Conservation (phyloP, 129 eudicot species). For the Cynara cardunculus region DNA sequence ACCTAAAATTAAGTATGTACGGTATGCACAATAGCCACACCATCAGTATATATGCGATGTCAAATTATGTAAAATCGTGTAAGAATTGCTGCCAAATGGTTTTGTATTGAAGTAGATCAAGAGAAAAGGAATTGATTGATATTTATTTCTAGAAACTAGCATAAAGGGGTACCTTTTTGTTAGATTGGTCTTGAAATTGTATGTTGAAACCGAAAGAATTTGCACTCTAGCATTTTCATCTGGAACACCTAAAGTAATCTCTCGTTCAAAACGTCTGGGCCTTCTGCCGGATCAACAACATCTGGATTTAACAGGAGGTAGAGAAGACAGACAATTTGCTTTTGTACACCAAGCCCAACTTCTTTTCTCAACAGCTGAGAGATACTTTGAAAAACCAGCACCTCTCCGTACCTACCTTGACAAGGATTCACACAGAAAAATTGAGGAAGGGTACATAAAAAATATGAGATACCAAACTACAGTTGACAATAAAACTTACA, state of each 20-base stretch:
- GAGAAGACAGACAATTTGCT: no score
- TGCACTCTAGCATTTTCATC: no score
- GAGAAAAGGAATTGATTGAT: conserved; percentile 3
- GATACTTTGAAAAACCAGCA: conserved; percentile 44
- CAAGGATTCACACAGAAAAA: conserved; percentile 8
- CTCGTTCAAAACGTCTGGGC: no score
- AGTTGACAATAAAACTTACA: conserved; percentile 41
- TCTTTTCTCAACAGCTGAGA: conserved; percentile 62
- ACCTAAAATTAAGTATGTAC: not conserved
- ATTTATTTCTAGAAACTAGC: not conserved
- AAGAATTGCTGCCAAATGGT: not conserved
- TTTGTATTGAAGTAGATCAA: not conserved
- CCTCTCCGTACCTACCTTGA: conserved; percentile 55
- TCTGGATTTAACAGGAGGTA: no score
- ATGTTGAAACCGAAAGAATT: no score
- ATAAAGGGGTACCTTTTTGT: not conserved
- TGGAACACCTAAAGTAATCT: no score
- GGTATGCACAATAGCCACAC: no score
- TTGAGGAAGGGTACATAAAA: not conserved
- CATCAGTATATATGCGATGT: not conserved
- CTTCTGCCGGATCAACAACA: no score
- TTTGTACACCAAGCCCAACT: not conserved
- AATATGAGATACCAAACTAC: not conserved
- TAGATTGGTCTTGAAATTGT: no score
- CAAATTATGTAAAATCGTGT: not conserved